Percentiles rank a stretch among this genome's conserved stretches.
These are phyloP conservation scores for Mrakia gelida DNA, from an alignment of 768 basidiomycete species.

Conservation along the genomic window DNA sequence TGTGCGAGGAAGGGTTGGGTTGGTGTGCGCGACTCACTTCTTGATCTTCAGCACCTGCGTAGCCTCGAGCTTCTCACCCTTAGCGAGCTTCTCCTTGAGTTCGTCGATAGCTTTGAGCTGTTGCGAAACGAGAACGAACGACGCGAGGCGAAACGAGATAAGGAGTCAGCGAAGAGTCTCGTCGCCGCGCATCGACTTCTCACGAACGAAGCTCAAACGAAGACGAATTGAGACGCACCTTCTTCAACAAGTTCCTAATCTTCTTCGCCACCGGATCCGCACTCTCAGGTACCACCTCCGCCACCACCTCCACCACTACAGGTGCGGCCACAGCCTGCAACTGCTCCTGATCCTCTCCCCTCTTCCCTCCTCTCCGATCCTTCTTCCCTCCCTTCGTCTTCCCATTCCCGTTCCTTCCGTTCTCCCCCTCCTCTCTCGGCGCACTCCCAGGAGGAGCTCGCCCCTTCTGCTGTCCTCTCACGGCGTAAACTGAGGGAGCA, in stretches of 20 bases:
- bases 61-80: conserved; percentile 86
- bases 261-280: conserved; percentile 85
- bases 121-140: not conserved
- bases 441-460: conserved; percentile 42
- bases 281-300: conserved; percentile 30
- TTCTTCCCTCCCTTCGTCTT: conserved; percentile 36
- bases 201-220: not conserved
- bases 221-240: conserved; percentile 53
- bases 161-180: not conserved
- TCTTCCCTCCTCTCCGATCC: conserved; percentile 21
- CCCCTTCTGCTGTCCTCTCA: conserved; percentile 41
- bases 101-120: conserved; percentile 99
- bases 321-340: conserved; percentile 1
- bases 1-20: no score
- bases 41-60: conserved; percentile 98
- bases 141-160: not conserved
- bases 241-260: conserved; percentile 89
- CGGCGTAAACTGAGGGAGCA: conserved; percentile 36
- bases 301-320: conserved; percentile 11
- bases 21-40: no score
- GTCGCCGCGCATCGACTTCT: no score
- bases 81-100: conserved; percentile 82
- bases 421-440: conserved; percentile 48
- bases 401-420: conserved; percentile 33
- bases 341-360: conserved; percentile 14